phyloP scores from a whole-genome alignment of 257 asterid species.

The Gentiana straminea region DNA sequence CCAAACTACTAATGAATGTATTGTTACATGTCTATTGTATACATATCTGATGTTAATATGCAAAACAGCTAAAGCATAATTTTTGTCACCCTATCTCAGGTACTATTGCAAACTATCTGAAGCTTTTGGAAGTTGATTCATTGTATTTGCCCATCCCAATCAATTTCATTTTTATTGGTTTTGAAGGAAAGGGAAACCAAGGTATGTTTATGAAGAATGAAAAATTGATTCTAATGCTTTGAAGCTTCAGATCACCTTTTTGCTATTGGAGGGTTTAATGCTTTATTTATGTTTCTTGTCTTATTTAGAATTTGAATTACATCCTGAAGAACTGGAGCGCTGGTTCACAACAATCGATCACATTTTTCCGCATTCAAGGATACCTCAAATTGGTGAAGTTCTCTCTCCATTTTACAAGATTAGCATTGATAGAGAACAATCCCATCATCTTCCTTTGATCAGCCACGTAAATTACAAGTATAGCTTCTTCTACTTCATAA shows the following conservation, averaged over 20 bases:
- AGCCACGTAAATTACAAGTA: slow-evolving; percentile 94
- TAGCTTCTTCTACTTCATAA: slow-evolving; percentile 7
- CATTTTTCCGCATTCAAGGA: slow-evolving; percentile 87
- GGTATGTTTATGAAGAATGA: slow-evolving; percentile 27
- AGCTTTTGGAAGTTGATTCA: slow-evolving; percentile 87
- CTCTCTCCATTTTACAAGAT: slow-evolving; percentile 86
- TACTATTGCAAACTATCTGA: slow-evolving; percentile 70
- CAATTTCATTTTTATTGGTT: slow-evolving; percentile 86
- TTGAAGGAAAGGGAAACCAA: slow-evolving; percentile 94
- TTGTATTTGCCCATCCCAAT: slow-evolving; percentile 89
- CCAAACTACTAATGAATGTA: too few relatives aligned
- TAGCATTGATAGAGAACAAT: slow-evolving; percentile 63
- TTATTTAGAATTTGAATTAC: slow-evolving; percentile 64
- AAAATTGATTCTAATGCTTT: background rate
- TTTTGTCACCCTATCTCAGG: slow-evolving; percentile 43
- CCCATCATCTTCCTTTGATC: slow-evolving; percentile 77
- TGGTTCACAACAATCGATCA: slow-evolving; percentile 99
- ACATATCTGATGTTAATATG: slow-evolving; percentile 3
- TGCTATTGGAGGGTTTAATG: slow-evolving; percentile 1
- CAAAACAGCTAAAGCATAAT: slow-evolving; percentile 2
- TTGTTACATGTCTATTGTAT: background rate
- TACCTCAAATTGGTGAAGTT: slow-evolving; percentile 84
- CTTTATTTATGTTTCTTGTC: slow-evolving; percentile 7
- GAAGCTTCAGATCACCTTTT: background rate
- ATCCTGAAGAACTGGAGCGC: slow-evolving; percentile 77